A percentile compares a stretch with the other conserved stretches of the same genome.
Conservation (phyloP, 768 basidiomycete species). For the Lentinus tigrinus region DNA sequence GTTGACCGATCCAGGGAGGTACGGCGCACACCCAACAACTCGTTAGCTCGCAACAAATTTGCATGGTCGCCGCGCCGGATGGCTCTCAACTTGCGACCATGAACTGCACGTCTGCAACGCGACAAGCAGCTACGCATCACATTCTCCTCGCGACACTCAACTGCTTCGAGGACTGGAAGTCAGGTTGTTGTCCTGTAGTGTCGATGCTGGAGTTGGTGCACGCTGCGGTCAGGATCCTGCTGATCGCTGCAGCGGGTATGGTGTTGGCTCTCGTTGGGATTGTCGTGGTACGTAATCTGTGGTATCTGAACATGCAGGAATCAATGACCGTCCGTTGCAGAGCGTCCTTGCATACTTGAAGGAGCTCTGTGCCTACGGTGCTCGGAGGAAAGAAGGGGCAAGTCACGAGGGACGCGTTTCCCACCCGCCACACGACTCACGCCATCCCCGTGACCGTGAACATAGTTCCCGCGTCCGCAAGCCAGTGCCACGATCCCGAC, state of each 20-base stretch:
- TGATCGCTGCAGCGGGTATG: constrained; percentile 6
- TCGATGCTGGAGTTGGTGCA: constrained; percentile 8
- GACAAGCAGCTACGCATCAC: constrained; percentile 1
- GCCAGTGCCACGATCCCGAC: neutral
- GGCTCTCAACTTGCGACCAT: constrained; percentile 5
- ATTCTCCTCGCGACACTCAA: neutral
- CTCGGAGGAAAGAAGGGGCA: neutral
- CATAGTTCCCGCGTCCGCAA: neutral
- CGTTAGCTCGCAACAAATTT: no score
- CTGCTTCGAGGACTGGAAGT: neutral
- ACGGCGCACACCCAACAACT: no score
- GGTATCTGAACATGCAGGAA: no score
- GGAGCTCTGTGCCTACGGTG: neutral
- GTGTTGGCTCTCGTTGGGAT: constrained; percentile 7
- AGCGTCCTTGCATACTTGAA: constrained; percentile 2
- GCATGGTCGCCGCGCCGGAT: no score
- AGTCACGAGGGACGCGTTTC: neutral
- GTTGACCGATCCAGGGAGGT: no score
- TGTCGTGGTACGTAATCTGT: neutral
- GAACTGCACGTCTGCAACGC: constrained; percentile 5
- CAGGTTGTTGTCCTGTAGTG: neutral
- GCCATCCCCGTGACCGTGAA: neutral
- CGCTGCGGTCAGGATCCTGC: neutral
- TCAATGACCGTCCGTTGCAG: neutral
- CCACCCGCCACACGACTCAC: neutral